Base-by-base conservation (phyloP, 257 asterid genomes). In the Craterostigma plantagineum region DNA sequence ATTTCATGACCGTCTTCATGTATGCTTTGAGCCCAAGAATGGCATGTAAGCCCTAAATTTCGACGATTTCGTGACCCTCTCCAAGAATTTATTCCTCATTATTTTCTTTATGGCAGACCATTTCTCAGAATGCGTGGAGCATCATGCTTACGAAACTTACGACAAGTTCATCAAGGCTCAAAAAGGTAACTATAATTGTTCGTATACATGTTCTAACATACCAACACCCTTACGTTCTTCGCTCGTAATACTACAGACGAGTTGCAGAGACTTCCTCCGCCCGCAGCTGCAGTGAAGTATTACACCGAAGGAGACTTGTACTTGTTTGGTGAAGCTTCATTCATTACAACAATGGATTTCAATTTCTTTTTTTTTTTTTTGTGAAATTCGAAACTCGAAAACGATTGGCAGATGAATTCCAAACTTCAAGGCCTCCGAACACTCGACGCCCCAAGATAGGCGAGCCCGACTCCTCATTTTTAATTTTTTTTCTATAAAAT, bases 21-120 rank as follows among this genome's bases (percentile, higher is more conserved):
- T 90, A 90, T 62, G 50, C 53, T 17, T 53, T 90, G 81, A 90
- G 99, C 68, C 99, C 99, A 51, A 90, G 99, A 67, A 90, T 90
- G 99, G 99, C 95, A 43, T 90, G 99, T 90, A 54, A 79, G 95
- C n/a, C n/a, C n/a, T 72, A 47, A 43, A 18, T 6, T 6, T 23
- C 30, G 30, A 23, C 30, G 30, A n/a, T n/a, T n/a, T n/a, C 30
- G 6, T 23, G 4, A 23, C 30, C 30, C 4, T 23, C 30, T 23
- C n/a, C 6, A 23, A 23, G 30, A 23, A 23, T 23, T n/a, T n/a
- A n/a, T n/a, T n/a, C n/a, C n/a, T n/a, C n/a, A n/a, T n/a, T n/a
- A n/a, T n/a, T n/a, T n/a, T n/a, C n/a, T n/a, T n/a, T n/a, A n/a
- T n/a, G n/a, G 48, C 77, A 90, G 99, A 90, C 69, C 99, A 90